Base-by-base conservation (phyloP, 1,139 yeast species). In the Scheffersomyces parashehatae region DNA sequence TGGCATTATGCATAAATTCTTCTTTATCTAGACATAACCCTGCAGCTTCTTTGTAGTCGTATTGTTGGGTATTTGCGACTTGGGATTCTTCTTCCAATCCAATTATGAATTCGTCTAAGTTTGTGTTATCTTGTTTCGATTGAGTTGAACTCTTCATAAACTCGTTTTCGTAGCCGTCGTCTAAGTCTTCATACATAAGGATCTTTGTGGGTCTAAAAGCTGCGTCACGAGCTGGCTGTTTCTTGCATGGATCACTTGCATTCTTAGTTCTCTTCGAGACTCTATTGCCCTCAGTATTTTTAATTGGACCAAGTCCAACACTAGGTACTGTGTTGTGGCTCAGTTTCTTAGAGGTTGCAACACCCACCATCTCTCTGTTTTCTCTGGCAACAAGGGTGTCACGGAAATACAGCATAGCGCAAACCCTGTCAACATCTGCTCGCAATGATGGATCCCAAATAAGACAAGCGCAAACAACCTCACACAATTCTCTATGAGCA, bases 401-500 rank as follows among this genome's bases (percentile, higher is more conserved):
- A 42, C 65, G 63, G 59, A 85, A 85, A 57, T 81, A 86, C 0
- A 76, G 65, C 77, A 79, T 68, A 11, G 65, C 42, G 45, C 81
- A 67, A 28, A 85, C 49, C 5, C 62, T 62, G 4, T 65, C 68
- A 3, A 75, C 82, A 41, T 74, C 71, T 1, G 78, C 73, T 53
- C 93, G 70, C 5, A 64, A 56, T 28, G 65, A 62, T 1, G 91
- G 90, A 58, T 84, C 79, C 93, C 93, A 85, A 10, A 72, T 63
- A 28, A 85, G 67, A 56, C 90, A 85, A 0, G 67, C 63, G 53
- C 73, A 70, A n/a, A 83, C 71, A 3, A 83, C 79, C 14, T 77
- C 76, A 38, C 72, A 67, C 37, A 83, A 67, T 6, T 65, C 67
- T 1, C 35, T 26, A 28, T 63, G 57, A 7, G 45, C 49, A 1